Conservation (phyloP, 192 early-diverging fungal genomes). For the Podila verticillata region DNA sequence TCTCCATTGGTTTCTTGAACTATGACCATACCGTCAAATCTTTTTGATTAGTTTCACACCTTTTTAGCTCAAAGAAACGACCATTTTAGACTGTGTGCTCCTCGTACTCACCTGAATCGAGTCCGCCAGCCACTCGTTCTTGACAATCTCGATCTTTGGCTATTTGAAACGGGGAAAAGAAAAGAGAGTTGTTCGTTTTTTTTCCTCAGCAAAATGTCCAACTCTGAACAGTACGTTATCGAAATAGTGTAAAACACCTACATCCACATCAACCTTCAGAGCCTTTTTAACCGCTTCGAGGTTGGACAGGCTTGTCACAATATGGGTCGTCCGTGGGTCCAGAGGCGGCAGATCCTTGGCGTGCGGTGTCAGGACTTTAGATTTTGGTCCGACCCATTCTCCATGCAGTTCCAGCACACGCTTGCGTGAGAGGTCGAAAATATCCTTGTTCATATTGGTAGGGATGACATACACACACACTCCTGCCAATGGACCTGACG, state of each 20-base stretch:
- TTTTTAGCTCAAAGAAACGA: not conserved
- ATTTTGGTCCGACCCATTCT: slow-evolving; percentile 27
- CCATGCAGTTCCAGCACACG: slow-evolving; percentile 12
- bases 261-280: slow-evolving; percentile 19
- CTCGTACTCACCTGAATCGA: slow-evolving; percentile 15
- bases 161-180: no score
- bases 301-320: slow-evolving; percentile 23
- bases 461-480: slow-evolving; percentile 35
- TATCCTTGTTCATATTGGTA: slow-evolving; percentile 10
- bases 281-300: slow-evolving; percentile 19
- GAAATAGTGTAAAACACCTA: not conserved
- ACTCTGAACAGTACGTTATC: no score
- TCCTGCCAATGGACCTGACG: not conserved
- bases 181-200: not conserved
- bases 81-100: no score
- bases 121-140: slow-evolving; percentile 23
- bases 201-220: not conserved
- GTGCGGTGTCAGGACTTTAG: slow-evolving; percentile 15
- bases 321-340: slow-evolving; percentile 34
- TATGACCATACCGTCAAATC: not conserved
- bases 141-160: slow-evolving; percentile 24
- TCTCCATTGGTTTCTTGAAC: slow-evolving; percentile 37
- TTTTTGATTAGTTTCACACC: no score
- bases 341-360: slow-evolving; percentile 6
- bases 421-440: slow-evolving; percentile 19